Evolutionary conservation across 2,329 filamentous ascomycete species (phyloP), one percentile per base, ranked within the genome.

Genomic region (Boeremia lycopersici): DNA sequence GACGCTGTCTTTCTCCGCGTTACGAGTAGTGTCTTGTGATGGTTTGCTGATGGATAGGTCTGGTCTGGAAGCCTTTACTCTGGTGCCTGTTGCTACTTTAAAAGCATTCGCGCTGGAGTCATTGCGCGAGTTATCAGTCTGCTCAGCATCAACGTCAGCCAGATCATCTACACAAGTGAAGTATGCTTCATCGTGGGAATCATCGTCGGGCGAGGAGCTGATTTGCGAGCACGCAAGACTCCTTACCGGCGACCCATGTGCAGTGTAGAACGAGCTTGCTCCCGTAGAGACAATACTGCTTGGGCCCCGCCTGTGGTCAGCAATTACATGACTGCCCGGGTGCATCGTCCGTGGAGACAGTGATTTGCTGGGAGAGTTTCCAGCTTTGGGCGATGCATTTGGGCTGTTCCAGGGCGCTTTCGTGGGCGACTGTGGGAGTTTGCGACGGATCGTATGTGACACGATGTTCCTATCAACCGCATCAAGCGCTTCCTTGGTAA

Each of bases 161-260:
- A 54, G 38, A 19, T 64, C 34, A 52, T 61, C 54, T 30, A 45
- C 17, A 41, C 8, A 15, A 26, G 53, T 38, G 12, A 44, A 34
- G 12, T 53, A 30, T 9, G 52, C 29, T 7, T 53, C 35, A 17
- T 68, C 39, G 23, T 39, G 34, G 26, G 49, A 23, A 19, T 66
- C 65, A 48, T 34, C 44, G 26, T 61, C 58, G 29, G 68, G 60
- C 15, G 59, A 29, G 36, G 62, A 71, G 57, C 61, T 67, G 17
- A 38, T 34, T 19, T 52, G 62, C 17, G 65, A 67, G 46, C 50
- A 54, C 42, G 46, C 56, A 56, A 55, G 33, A 53, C 61, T 68
- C 49, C 70, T 73, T 65, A 73, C 70, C 51, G 66, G 66, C 41
- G 70, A 71, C 25, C 57, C 59, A 11, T 58, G 48, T 23, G 63